These are phyloP conservation scores for Penicillium palitans DNA, from an alignment of 2,329 filamentous ascomycete genomes.

Conservation along the genomic window DNA sequence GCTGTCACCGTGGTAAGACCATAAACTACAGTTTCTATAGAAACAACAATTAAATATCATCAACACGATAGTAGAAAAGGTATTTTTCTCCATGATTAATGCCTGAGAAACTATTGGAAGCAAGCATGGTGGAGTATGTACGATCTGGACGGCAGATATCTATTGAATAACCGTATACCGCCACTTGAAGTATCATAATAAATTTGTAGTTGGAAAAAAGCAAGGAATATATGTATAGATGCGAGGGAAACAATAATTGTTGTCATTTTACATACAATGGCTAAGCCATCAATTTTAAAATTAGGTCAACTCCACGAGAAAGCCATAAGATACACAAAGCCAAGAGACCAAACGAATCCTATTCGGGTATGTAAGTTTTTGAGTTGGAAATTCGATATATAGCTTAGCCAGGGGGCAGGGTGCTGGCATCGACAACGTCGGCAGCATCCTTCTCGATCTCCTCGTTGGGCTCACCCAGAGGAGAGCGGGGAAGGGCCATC, in stretches of 20 bases:
- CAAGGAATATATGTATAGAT: not conserved
- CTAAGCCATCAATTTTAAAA: constrained; percentile 10
- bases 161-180: not conserved
- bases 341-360: constrained; percentile 18
- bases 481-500: constrained; percentile 94
- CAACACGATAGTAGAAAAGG: not conserved
- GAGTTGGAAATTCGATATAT: constrained; percentile 15
- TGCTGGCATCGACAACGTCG: constrained; percentile 91
- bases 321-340: constrained; percentile 15
- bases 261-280: constrained; percentile 16
- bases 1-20: not conserved
- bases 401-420: constrained; percentile 81
- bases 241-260: constrained; percentile 7
- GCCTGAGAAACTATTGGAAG: not conserved
- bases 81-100: not conserved
- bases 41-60: not conserved
- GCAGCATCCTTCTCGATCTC: constrained; percentile 82
- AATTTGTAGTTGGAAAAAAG: too few species aligned
- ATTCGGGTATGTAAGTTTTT: constrained; percentile 30
- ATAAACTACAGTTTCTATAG: not conserved
- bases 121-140: not conserved
- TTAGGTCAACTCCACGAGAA: constrained; percentile 11
- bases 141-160: not conserved
- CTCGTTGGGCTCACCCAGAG: constrained; percentile 73
- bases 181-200: not conserved